Conservation (phyloP, 257 asterid genomes). For the Vinca minor region DNA sequence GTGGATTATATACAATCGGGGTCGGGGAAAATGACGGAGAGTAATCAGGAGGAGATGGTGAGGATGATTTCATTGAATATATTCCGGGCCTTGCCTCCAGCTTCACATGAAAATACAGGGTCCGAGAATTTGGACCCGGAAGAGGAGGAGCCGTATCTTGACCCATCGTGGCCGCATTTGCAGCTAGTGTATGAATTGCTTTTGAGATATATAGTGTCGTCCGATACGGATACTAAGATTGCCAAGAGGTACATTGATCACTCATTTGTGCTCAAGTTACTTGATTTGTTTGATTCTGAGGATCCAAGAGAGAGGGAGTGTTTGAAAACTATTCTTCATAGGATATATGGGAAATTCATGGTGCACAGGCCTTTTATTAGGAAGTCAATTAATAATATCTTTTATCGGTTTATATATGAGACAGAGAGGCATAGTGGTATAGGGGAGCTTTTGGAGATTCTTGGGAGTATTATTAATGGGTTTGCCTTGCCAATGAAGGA, state of each 20-base stretch:
- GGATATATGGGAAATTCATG: constrained; percentile 86
- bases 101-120: constrained; percentile 50
- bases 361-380: constrained; percentile 85
- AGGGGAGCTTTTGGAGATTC: constrained; percentile 78
- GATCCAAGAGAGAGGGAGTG: constrained; percentile 84
- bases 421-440: constrained; percentile 69
- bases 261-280: constrained; percentile 57
- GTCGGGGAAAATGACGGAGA: constrained; percentile 42
- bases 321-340: constrained; percentile 72
- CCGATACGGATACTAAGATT: constrained; percentile 58
- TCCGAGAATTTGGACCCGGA: constrained; percentile 49
- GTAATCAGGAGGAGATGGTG: constrained; percentile 62
- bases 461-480: constrained; percentile 85
- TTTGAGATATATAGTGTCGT: constrained; percentile 55
- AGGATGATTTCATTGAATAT: constrained; percentile 58
- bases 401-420: constrained; percentile 69
- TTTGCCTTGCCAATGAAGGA: constrained; percentile 93
- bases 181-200: constrained; percentile 65
- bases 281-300: constrained; percentile 75
- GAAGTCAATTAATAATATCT: constrained; percentile 67
- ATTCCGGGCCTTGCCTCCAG: constrained; percentile 63
- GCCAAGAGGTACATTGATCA: constrained; percentile 71
- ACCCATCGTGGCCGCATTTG: constrained; percentile 76
- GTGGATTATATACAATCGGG: constrained; percentile 65
- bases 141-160: constrained; percentile 62